Evolutionary conservation across 2,329 filamentous ascomycete genomes (phyloP).

Genomic region (Raffaelea deltoideospora): DNA sequence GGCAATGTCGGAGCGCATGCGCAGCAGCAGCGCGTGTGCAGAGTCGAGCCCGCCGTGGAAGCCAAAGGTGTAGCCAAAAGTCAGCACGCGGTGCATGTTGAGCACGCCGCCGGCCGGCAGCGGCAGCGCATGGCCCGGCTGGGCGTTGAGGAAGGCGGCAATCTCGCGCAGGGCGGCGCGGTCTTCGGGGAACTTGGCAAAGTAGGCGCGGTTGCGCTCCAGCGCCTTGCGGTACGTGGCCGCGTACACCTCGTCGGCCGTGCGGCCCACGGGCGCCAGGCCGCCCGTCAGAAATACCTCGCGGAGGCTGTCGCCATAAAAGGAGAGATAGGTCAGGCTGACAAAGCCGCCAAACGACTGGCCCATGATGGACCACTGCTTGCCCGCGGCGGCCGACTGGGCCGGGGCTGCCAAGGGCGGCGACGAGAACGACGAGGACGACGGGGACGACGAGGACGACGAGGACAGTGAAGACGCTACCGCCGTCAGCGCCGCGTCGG

Average conservation of each 20-base stretch:
- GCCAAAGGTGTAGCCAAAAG: constrained; percentile 65
- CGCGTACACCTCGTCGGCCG: constrained; percentile 60
- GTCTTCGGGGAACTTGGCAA: constrained; percentile 75
- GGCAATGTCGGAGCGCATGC: constrained; percentile 56
- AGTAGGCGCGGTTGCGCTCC: constrained; percentile 64
- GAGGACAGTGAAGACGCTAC: no score
- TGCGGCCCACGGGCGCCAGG: constrained; percentile 58
- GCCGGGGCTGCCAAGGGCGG: no score
- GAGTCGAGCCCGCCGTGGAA: constrained; percentile 60
- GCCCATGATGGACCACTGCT: constrained; percentile 75
- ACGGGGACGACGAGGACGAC: no score
- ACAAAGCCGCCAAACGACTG: constrained; percentile 92
- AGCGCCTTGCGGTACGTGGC: constrained; percentile 54
- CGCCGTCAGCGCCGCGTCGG: constrained; percentile 51
- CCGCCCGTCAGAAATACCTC: constrained; percentile 81
- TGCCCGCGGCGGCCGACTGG: constrained; percentile 26
- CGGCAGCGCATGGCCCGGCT: constrained; percentile 34
- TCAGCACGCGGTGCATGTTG: constrained; percentile 59
- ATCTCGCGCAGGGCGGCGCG: constrained; percentile 51
- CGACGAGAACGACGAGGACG: no score
- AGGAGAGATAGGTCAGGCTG: constrained; percentile 67
- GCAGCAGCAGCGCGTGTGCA: constrained; percentile 60
- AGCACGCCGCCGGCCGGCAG: constrained; percentile 60
- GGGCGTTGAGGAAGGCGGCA: constrained; percentile 45
- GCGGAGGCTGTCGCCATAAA: constrained; percentile 59